Evolutionary conservation across 805 yeast species (phyloP), one percentile per base, ranked within the genome.

Genomic region (Cyberlindnera meyerae): DNA sequence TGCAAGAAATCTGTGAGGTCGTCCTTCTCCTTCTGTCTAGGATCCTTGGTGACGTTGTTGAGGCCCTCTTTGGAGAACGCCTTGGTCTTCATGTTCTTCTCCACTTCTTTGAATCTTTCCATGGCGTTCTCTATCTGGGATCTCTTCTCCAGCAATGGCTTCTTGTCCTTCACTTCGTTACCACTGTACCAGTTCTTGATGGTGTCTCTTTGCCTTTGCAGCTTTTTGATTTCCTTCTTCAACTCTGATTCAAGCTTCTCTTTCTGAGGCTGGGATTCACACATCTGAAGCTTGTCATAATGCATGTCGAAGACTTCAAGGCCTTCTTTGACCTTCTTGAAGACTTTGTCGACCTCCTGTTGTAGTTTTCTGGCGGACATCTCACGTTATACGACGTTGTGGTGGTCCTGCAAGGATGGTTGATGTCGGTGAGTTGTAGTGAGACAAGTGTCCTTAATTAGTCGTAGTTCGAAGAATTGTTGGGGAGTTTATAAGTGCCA

Each of bases 51-150:
- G 43, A 80, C 77, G 56, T 77, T 76, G 34, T 83, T 86, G 45
- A 90, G 69, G 1, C 97, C 97, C 61, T 93, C 97, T 55, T 86
- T 87, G 22, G 93, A 79, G 58, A 85, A 90, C 35, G 95, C 96
- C 61, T 90, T 90, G 26, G 94, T 87, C 64, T 90, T 90, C 75
- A 86, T 82, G 45, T 82, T 77, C 63, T 88, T 86, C 62, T 90
- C 98, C 49, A 90, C 86, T 38, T 87, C 90, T 59, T 93, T 93
- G 65, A 90, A 93, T 51, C 88, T 75, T 61, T 90, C 98, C 98
- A 90, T 90, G 43, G 93, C 93, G 45, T 66, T 66, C 52, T 76
- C 82, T 47, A 83, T 83, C 34, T 76, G 55, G 49, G 71, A 67
- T 44, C 93, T 69, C 54, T 88, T 83, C 52, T 90, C 97, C 39